Evolutionary conservation across 495 filamentous ascomycete species (phyloP), one percentile per base, ranked within the genome.

Genomic region (Penicillium cinerascens): DNA sequence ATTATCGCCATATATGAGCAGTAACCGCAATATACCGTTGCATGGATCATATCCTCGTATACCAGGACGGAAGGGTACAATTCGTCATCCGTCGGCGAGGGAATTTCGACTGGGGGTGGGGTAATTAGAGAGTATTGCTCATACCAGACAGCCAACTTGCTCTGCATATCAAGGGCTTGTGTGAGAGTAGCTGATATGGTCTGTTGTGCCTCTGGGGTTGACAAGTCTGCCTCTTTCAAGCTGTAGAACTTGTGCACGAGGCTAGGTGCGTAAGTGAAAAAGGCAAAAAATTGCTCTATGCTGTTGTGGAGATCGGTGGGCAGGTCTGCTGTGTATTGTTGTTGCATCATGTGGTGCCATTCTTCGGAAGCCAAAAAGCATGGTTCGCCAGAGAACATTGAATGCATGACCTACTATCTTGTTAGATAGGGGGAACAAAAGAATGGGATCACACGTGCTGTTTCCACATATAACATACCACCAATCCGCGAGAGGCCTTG

Each of bases 1-100:
- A 70, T 58, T 26, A 72, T 54, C 6, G 62, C 51, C 67, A 66
- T 69, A 45, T 61, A 72, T 16, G 69, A 59, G 42, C 64, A 70
- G 48, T 69, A 70, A 17, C 57, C 54, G 42, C 61, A 66, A 27
- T 58, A 69, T 3, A 72, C 58, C 0, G 59, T 54, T 0, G 67
- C 61, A 21, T 49, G 49, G 41, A 51, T 58, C 11, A 67, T 48
- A 23, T 69, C 64, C 4, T 57, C 56, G 40, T 67, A 72, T 2
- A 35, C 46, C 17, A 67, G 47, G 17, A 70, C 51, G 4, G 60
- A 43, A 0, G 69, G 67, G 17, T 54, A 67, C 21, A 67, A 9
- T 1, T 37, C 16, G 43, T 72, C 69, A 3, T 48, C 54, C 2
- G 47, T 58, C 8, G 47, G 23, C 10, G 69, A 65, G 6, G 45